Percentiles rank a stretch among this genome's conserved stretches.
phyloP scores from a whole-genome alignment of 805 yeast genomes.

The Wickerhamomyces bisporus region DNA sequence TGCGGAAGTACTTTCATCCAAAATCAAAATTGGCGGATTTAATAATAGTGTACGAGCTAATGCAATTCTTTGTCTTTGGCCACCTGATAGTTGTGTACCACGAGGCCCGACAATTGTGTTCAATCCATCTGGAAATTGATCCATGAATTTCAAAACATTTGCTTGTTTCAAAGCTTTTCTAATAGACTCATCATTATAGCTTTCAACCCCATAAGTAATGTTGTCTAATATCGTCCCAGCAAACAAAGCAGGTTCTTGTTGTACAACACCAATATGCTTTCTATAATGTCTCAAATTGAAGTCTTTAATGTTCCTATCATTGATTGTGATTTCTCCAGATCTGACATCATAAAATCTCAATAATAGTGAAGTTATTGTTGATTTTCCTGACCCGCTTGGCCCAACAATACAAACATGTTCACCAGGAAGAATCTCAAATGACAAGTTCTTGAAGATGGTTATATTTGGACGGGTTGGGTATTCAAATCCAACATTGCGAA shows the following conservation, averaged over 20 bases:
- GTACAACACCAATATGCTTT: slow-evolving; percentile 78
- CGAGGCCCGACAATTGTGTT: slow-evolving; percentile 83
- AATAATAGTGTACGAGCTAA: slow-evolving; percentile 81
- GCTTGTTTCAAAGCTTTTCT: slow-evolving; percentile 60
- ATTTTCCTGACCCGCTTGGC: slow-evolving; percentile 96
- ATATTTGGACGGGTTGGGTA: slow-evolving; percentile 84
- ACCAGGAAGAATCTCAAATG: slow-evolving; percentile 64
- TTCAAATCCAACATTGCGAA: slow-evolving; percentile 58
- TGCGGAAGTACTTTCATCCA: slow-evolving; percentile 96
- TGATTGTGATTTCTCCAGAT: slow-evolving; percentile 58
- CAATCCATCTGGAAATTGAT: slow-evolving; percentile 73
- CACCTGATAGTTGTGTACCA: slow-evolving; percentile 88
- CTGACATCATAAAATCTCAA: slow-evolving; percentile 80
- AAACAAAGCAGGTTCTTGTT: slow-evolving; percentile 87
- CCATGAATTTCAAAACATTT: slow-evolving; percentile 65
- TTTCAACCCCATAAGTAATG: slow-evolving; percentile 63
- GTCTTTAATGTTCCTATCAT: slow-evolving; percentile 55
- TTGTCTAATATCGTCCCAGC: slow-evolving; percentile 84
- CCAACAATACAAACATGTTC: slow-evolving; percentile 93
- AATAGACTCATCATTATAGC: slow-evolving; percentile 55
- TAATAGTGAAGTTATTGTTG: slow-evolving; percentile 76
- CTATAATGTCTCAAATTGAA: slow-evolving; percentile 72
- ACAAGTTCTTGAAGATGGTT: slow-evolving; percentile 54
- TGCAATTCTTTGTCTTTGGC: slow-evolving; percentile 91
- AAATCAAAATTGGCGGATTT: slow-evolving; percentile 71